Evolutionary conservation across 1,284 basidiomycete genomes (phyloP).

Genomic region (Malassezia caprae): DNA sequence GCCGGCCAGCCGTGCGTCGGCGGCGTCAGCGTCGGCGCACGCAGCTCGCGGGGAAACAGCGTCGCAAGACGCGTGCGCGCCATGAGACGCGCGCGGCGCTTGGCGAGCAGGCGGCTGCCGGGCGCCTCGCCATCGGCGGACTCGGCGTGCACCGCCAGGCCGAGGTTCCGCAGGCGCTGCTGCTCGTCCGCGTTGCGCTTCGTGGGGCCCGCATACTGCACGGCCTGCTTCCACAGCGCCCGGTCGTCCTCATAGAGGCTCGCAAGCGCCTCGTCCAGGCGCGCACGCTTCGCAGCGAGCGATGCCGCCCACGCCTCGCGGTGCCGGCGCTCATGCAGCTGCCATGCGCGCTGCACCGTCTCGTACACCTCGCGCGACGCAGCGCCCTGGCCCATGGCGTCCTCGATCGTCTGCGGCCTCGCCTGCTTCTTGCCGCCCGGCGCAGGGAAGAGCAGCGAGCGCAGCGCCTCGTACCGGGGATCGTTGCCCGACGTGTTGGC

Average conservation of each 20-base stretch:
- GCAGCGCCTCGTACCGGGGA: slow-evolving; percentile 40
- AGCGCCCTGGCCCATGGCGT: slow-evolving; percentile 22
- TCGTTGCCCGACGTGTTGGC: slow-evolving; percentile 26
- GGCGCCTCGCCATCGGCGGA: slow-evolving; percentile 20
- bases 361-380: slow-evolving; percentile 65
- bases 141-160: slow-evolving; percentile 19
- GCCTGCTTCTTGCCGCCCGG: slow-evolving; percentile 18
- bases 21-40: slow-evolving; percentile 41
- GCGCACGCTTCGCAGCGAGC: slow-evolving; percentile 27
- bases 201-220: slow-evolving; percentile 34
- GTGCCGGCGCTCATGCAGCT: slow-evolving; percentile 65
- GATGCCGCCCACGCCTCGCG: slow-evolving; percentile 52
- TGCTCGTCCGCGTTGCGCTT: slow-evolving; percentile 37
- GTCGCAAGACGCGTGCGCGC: slow-evolving; percentile 31
- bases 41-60: slow-evolving; percentile 42
- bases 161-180: slow-evolving; percentile 26
- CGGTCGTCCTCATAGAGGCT: slow-evolving; percentile 23
- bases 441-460: slow-evolving; percentile 40
- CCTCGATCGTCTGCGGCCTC: slow-evolving; percentile 17
- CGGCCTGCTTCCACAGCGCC: slow-evolving; percentile 29
- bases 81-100: slow-evolving; percentile 27
- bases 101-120: slow-evolving; percentile 24
- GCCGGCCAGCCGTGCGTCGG: slow-evolving; percentile 27
- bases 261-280: slow-evolving; percentile 31
- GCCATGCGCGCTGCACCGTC: slow-evolving; percentile 85